Conservation (phyloP, 2,329 filamentous ascomycete species). For the Cordyceps cicadae region DNA sequence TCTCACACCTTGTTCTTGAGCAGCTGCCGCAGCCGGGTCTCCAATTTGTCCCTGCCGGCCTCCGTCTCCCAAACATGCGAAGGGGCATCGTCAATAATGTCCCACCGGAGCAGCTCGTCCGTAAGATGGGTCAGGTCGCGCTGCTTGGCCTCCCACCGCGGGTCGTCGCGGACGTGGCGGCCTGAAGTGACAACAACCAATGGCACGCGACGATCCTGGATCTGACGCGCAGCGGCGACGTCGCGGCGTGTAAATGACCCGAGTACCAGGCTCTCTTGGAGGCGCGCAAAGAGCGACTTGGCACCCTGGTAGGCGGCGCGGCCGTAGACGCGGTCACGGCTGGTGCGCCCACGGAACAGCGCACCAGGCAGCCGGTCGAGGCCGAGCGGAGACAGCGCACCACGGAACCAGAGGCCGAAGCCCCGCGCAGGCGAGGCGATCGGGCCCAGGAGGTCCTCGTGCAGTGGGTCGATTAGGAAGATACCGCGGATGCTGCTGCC, state of each 20-base stretch:
- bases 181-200: slow-evolving; percentile 79
- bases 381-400: slow-evolving; percentile 79
- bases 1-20: slow-evolving; percentile 31
- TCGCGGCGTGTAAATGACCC: slow-evolving; percentile 78
- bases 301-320: slow-evolving; percentile 68
- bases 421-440: slow-evolving; percentile 62
- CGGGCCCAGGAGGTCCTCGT: slow-evolving; percentile 72
- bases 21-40: slow-evolving; percentile 67
- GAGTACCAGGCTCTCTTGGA: slow-evolving; percentile 89
- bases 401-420: slow-evolving; percentile 79
- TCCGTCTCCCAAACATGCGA: slow-evolving; percentile 77
- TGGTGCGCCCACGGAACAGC: slow-evolving; percentile 69
- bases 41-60: slow-evolving; percentile 65
- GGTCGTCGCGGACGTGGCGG: slow-evolving; percentile 54
- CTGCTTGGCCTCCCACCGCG: slow-evolving; percentile 76
- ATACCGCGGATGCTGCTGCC: slow-evolving; percentile 66
- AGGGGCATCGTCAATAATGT: slow-evolving; percentile 75
- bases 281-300: slow-evolving; percentile 78
- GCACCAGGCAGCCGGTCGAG: slow-evolving; percentile 73
- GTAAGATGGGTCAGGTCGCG: slow-evolving; percentile 75
- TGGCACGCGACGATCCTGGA: slow-evolving; percentile 68
- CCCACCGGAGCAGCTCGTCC: slow-evolving; percentile 71
- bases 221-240: slow-evolving; percentile 65
- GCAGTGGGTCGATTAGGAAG: slow-evolving; percentile 78
- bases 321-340: slow-evolving; percentile 80